These are phyloP conservation scores for Pistacia atlantica DNA, from an alignment of 345 rosid species.

Conservation along the genomic window DNA sequence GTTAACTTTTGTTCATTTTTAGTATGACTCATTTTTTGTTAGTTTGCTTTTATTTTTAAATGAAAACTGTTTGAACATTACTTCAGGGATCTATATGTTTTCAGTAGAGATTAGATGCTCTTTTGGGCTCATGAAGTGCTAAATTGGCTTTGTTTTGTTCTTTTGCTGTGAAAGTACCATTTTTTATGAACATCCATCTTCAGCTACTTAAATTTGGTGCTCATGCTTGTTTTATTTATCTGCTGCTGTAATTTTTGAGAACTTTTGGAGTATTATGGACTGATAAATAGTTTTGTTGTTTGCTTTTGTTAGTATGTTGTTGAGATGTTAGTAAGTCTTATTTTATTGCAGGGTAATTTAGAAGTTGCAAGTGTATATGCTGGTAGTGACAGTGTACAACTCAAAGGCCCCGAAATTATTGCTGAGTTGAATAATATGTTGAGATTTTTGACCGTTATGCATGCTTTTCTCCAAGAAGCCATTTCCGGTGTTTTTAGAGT, in stretches of 20 bases:
- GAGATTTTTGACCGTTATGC: constrained; percentile 78
- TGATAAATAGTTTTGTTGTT: not conserved
- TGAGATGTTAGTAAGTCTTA: not conserved
- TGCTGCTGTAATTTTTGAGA: not conserved
- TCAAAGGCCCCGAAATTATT: constrained; percentile 67
- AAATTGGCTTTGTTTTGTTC: not conserved
- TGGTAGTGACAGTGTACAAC: constrained; percentile 60
- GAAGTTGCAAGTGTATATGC: constrained; percentile 84
- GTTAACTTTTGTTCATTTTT: not conserved
- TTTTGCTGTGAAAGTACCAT: not conserved
- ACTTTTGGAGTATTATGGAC: not conserved
- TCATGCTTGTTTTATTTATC: not conserved
- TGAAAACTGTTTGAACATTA: not conserved
- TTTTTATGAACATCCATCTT: not conserved
- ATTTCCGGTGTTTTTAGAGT: constrained; percentile 81
- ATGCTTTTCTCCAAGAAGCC: constrained; percentile 95
- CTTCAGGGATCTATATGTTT: not conserved
- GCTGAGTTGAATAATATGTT: constrained; percentile 58
- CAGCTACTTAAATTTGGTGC: not conserved
- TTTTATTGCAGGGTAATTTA: constrained; percentile 64
- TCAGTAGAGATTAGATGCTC: not conserved
- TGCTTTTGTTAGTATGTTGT: not conserved
- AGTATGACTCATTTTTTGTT: not conserved
- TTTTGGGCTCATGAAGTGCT: not conserved
- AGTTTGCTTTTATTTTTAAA: not conserved